Evolutionary conservation across 2,329 filamentous ascomycete species (phyloP).

Genomic region (Epichloe brachyelytri): DNA sequence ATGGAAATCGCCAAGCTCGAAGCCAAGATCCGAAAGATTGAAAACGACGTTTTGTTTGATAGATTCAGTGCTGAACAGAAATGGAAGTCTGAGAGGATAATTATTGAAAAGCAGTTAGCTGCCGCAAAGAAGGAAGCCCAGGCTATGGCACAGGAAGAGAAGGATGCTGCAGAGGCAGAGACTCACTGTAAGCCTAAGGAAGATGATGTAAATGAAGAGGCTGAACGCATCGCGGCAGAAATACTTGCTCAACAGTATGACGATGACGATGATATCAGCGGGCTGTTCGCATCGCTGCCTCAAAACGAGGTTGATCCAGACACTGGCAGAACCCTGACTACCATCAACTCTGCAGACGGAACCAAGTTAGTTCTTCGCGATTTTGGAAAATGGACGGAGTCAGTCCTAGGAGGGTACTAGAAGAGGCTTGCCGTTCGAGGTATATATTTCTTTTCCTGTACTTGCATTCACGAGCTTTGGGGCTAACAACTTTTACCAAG

Average conservation of each 20-base stretch:
- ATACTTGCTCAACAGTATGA: conserved; percentile 41
- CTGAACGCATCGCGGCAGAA: conserved; percentile 44
- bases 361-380: conserved; percentile 55
- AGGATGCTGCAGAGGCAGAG: conserved; percentile 11
- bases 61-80: conserved; percentile 47
- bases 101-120: conserved; percentile 49
- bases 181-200: conserved; percentile 17
- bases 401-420: conserved; percentile 61
- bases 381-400: conserved; percentile 72
- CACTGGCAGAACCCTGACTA: conserved; percentile 45
- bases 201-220: conserved; percentile 38
- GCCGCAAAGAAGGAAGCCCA: conserved; percentile 27
- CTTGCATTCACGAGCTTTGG: neutral
- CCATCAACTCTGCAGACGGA: conserved; percentile 39
- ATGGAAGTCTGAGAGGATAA: conserved; percentile 48
- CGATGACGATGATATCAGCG: conserved; percentile 38
- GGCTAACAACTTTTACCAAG: conserved; percentile 24
- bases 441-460: conserved; percentile 16
- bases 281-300: conserved; percentile 47
- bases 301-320: conserved; percentile 44
- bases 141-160: conserved; percentile 11
- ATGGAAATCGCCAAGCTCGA: conserved; percentile 51
- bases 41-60: conserved; percentile 68
- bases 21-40: conserved; percentile 63
- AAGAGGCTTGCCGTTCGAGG: conserved; percentile 80